phyloP scores from a whole-genome alignment of 1,284 basidiomycete species.

The Heliocybe sulcata region DNA sequence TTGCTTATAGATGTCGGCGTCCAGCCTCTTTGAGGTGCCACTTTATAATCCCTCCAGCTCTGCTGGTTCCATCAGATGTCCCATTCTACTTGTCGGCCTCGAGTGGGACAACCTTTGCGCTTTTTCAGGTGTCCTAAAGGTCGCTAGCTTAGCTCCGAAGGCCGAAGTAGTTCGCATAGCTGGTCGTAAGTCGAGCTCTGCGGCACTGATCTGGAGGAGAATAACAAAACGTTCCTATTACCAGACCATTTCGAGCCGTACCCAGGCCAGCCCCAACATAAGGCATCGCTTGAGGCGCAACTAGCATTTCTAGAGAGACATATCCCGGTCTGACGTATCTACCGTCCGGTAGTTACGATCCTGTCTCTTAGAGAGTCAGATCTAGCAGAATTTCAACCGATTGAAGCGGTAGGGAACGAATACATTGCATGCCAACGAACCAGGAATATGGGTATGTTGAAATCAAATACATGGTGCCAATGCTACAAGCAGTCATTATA shows the following conservation, averaged over 20 bases:
- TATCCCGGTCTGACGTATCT: neutral
- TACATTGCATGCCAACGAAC: neutral
- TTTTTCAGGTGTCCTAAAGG: conserved; percentile 9
- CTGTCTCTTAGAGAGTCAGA: neutral
- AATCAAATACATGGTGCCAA: neutral
- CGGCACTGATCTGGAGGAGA: neutral
- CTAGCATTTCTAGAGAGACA: conserved; percentile 18
- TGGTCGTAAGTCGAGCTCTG: conserved; percentile 9
- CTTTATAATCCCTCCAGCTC: conserved; percentile 17
- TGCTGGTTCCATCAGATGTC: conserved; percentile 14
- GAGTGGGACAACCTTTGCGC: conserved; percentile 18
- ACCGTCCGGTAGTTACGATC: neutral
- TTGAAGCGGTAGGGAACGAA: neutral
- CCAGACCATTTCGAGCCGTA: conserved; percentile 21
- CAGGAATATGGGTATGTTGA: neutral
- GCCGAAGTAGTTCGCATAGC: conserved; percentile 12
- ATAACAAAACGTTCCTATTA: neutral
- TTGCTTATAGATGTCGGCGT: conserved; percentile 13
- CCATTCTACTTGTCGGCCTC: conserved; percentile 18
- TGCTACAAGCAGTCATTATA: neutral
- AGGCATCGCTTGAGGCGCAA: conserved; percentile 9
- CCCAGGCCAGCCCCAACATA: conserved; percentile 13
- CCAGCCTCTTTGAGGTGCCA: conserved; percentile 16
- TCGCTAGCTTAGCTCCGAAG: conserved; percentile 10
- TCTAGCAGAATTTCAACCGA: neutral